Evolutionary conservation across 192 early-diverging fungal species (phyloP), one percentile per base, ranked within the genome.

Genomic region (Backusella mclennaniae): DNA sequence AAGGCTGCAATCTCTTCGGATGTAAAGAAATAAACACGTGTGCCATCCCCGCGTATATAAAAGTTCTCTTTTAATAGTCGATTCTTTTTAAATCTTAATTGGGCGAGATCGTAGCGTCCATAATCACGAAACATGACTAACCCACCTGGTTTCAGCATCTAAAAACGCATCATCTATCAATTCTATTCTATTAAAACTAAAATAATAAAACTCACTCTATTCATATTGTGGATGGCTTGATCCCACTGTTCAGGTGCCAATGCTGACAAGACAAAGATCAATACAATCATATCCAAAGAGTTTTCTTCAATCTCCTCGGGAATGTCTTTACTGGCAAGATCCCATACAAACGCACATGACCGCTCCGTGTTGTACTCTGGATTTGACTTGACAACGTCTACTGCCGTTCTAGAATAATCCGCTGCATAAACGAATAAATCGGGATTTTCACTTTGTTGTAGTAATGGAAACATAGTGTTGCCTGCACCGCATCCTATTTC

Each of bases 401-500:
- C 92, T 0, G 98, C 98, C 2, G 93, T 93, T 0, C 88, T 84
- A 5, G 96, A 94, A 80, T 95, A 99, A 80, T 99, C 98, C 77
- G 93, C 93, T 3, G 94, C 96, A 83, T 97, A 96, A 35, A 96
- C 89, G 81, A 90, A 96, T 26, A 98, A 84, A 26, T 94, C 88
- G 1, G 89, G 85, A 78, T 95, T 93, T 39, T 87, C 66, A 78
- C 76, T 88, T 83, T 93, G 90, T 46, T 91, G 86, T 44, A 99
- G 74, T 8, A 99, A 76, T 3, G 98, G 98, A 84, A 96, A 99
- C 76, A 98, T 90, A 73, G 96, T 97, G 83, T 95, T 97, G 68
- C 97, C 98, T 1, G 96, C 97, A 4, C 98, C 98, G 83, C 98
- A 99, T 66, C 98, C 98, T 35, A 98, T 92, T 80, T 99, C 98